These are phyloP conservation scores for Saitozyma sp. DNA, from an alignment of 768 basidiomycete species.

Conservation along the genomic window DNA sequence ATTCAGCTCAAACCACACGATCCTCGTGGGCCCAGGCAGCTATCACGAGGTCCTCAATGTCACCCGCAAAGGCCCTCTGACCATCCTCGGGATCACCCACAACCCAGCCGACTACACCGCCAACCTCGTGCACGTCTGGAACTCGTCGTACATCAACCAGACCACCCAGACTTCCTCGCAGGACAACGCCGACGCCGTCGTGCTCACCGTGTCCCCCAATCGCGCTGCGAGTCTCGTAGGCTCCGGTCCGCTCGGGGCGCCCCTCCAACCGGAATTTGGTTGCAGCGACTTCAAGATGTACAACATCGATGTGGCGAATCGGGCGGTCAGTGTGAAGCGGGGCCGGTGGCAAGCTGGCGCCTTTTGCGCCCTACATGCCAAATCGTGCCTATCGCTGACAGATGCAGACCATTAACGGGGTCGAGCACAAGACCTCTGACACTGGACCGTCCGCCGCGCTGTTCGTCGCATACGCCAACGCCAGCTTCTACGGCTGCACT, in stretches of 20 bases:
- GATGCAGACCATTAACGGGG: not conserved
- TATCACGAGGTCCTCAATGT: slow-evolving; percentile 66
- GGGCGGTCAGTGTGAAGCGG: slow-evolving; percentile 58
- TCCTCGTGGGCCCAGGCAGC: slow-evolving; percentile 63
- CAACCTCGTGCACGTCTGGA: slow-evolving; percentile 22
- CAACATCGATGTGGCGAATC: slow-evolving; percentile 68
- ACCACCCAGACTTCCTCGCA: slow-evolving; percentile 23
- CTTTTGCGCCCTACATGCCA: not conserved
- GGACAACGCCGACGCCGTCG: slow-evolving; percentile 64
- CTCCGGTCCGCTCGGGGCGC: slow-evolving; percentile 63
- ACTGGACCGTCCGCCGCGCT: slow-evolving; percentile 65
- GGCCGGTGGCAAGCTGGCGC: not conserved
- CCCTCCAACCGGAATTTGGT: slow-evolving; percentile 59
- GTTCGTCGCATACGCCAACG: slow-evolving; percentile 65
- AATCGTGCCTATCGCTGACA: too few relatives aligned
- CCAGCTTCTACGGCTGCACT: slow-evolving; percentile 66
- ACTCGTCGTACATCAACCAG: slow-evolving; percentile 27
- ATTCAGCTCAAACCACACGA: slow-evolving; percentile 55
- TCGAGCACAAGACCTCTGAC: slow-evolving; percentile 15
- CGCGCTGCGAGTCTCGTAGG: slow-evolving; percentile 64
- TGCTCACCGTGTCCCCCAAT: slow-evolving; percentile 62
- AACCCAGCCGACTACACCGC: not conserved
- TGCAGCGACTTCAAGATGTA: slow-evolving; percentile 65
- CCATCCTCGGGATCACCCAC: slow-evolving; percentile 58
- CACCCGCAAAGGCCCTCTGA: slow-evolving; percentile 60